Conservation (phyloP, 352 stramenopile genomes). For the Peronospora tabacina region DNA sequence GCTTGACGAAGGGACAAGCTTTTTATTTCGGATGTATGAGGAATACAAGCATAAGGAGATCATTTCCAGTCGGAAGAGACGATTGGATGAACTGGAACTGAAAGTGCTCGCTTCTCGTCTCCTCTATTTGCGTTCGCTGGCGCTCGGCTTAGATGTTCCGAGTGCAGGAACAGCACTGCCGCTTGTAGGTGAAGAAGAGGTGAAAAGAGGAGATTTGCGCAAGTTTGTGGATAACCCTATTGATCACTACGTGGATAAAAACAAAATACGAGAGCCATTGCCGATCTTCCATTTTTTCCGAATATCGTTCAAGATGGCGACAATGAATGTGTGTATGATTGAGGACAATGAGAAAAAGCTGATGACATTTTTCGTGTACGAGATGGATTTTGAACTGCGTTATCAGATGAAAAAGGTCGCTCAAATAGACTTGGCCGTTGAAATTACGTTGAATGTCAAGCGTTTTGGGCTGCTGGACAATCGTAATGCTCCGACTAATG, state of each 20-base stretch:
- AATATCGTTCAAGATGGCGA: conserved; percentile 49
- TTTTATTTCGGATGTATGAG: conserved; percentile 33
- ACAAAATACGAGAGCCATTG: conserved; percentile 27
- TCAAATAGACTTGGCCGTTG: conserved; percentile 33
- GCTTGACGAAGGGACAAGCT: conserved; percentile 43
- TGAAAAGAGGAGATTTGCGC: conserved; percentile 45
- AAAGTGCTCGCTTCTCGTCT: conserved; percentile 53
- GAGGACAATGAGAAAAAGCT: conserved; percentile 42
- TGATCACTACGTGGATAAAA: conserved; percentile 50
- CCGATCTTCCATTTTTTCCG: conserved; percentile 55
- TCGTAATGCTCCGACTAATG: conserved; percentile 50
- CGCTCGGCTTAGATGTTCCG: conserved; percentile 61
- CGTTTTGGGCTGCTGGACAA: conserved; percentile 72
- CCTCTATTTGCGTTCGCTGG: conserved; percentile 49
- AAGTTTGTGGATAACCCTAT: conserved; percentile 59
- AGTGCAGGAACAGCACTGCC: conserved; percentile 43
- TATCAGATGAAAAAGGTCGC: conserved; percentile 43
- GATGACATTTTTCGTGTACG: conserved; percentile 49
- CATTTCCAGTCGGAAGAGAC: conserved; percentile 30
- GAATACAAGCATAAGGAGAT: conserved; percentile 39
- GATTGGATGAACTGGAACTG: conserved; percentile 45
- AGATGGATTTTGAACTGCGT: conserved; percentile 39
- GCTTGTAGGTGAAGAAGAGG: conserved; percentile 33
- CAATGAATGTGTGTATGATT: conserved; percentile 42
- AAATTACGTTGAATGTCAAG: conserved; percentile 38